Conservation (phyloP, 164 flowering plant species). For the Umbilicus rupestris region DNA sequence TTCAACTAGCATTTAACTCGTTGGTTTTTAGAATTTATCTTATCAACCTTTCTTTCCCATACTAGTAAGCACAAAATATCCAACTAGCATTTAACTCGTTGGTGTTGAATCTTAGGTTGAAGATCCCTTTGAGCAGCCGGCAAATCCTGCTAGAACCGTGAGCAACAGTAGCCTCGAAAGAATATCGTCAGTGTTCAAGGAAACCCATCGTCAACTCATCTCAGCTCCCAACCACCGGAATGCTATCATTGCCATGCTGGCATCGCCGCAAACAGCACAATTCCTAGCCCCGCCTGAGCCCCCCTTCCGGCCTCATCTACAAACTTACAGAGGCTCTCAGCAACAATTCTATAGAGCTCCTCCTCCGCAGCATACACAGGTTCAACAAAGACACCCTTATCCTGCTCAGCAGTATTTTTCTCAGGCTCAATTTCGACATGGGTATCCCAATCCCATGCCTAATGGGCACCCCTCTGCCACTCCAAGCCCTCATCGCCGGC, state of each 20-base stretch:
- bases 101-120: slow-evolving; percentile 37
- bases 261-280: slow-evolving; percentile 25
- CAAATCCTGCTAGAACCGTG: slow-evolving; percentile 67
- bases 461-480: slow-evolving; percentile 11
- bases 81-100: background rate
- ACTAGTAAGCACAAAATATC: background rate
- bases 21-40: no score
- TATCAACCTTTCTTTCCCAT: slow-evolving; percentile 15
- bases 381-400: background rate
- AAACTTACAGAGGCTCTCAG: slow-evolving; percentile 7
- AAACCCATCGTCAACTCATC: slow-evolving; percentile 21
- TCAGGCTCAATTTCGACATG: slow-evolving; percentile 5
- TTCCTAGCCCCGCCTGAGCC: slow-evolving; percentile 1
- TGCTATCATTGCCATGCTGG: slow-evolving; percentile 26
- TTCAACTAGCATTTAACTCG: no score
- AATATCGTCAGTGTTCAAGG: slow-evolving; percentile 40
- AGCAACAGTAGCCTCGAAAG: slow-evolving; percentile 25
- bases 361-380: background rate
- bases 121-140: slow-evolving; percentile 86
- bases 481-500: slow-evolving; percentile 9
- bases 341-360: slow-evolving; percentile 9
- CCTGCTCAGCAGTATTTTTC: background rate
- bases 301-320: background rate
- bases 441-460: slow-evolving; percentile 10
- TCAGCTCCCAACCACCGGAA: slow-evolving; percentile 16